Evolutionary conservation across 176 grass and related monocot species (phyloP), one percentile per base, ranked within the genome.

Genomic region (Metroxylon sagu): DNA sequence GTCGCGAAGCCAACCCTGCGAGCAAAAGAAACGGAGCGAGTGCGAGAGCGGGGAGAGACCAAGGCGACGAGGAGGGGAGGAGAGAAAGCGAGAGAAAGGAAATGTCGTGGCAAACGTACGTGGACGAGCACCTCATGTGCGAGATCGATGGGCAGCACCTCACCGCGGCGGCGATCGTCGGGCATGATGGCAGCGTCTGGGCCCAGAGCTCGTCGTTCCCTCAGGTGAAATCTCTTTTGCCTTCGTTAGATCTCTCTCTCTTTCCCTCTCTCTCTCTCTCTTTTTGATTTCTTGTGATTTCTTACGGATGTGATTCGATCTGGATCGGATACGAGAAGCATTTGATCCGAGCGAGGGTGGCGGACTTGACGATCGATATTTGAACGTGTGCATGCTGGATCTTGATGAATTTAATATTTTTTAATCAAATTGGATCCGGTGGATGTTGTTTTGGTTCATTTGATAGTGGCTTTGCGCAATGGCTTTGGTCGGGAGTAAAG

Each of bases 31-130:
- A 1, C 21, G 21, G 35, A 43, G 35, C 35, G 35, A 39, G 35
- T 10, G 35, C 3, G 30, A 43, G 8, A 12, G 2, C 35, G 19
- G 21, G 21, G 21, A 23, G 29, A 14, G 59, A 28, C 12, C 49
- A 35, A n/a, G n/a, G n/a, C 3, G 19, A 2, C 1, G 39, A 31
- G 21, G 21, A 23, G 21, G 1, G 21, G 21, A 23, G 21, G 21
- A 23, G 21, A 43, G 35, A 43, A 43, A 6, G 5, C 35, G 35
- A 43, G 35, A 43, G 35, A 43, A n/a, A n/a, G n/a, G 10, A 5
- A 72, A 89, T 89, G 86, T 89, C 86, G 66, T 89, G 86, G 86
- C 81, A 89, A 72, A 59, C 48, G 25, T 89, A 89, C 70, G 81
- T 89, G 2, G 86, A 89, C 61, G 86, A 89, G 29, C 81, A 89